Evolutionary conservation across 352 stramenopile genomes (phyloP).

Genomic region (Blastocystis sp.): DNA sequence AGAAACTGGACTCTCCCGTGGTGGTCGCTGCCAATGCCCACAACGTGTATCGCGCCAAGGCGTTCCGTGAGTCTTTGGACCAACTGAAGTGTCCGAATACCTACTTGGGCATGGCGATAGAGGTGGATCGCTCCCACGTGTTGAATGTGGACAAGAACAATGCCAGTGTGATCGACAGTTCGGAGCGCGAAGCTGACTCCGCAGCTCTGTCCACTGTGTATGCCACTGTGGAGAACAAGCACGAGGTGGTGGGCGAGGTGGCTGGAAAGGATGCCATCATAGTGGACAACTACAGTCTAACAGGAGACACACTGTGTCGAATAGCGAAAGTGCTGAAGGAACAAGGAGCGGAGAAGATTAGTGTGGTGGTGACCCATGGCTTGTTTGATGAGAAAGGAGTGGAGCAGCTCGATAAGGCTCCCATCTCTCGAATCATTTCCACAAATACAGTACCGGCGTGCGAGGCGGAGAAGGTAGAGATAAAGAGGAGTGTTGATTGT

Average conservation of each 20-base stretch:
- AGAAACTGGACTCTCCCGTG: slow-evolving; percentile 13
- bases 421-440: slow-evolving; percentile 47
- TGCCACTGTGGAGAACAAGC: slow-evolving; percentile 12
- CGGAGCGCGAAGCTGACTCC: slow-evolving; percentile 24
- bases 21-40: slow-evolving; percentile 47
- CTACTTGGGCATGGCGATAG: slow-evolving; percentile 44
- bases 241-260: slow-evolving; percentile 63
- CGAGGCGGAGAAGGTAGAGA: slow-evolving; percentile 21
- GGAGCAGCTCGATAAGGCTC: slow-evolving; percentile 59
- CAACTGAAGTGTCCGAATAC: slow-evolving; percentile 46
- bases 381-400: slow-evolving; percentile 63
- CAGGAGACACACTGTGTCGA: slow-evolving; percentile 60
- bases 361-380: slow-evolving; percentile 60
- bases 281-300: slow-evolving; percentile 61
- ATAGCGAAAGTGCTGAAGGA: slow-evolving; percentile 62
- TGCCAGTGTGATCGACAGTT: slow-evolving; percentile 48
- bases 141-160: slow-evolving; percentile 61
- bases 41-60: slow-evolving; percentile 54
- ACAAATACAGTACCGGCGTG: slow-evolving; percentile 45
- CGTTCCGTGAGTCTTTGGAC: slow-evolving; percentile 28
- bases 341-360: slow-evolving; percentile 57
- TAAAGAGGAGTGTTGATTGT: not conserved
- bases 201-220: slow-evolving; percentile 16
- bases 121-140: slow-evolving; percentile 23
- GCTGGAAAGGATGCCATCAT: slow-evolving; percentile 63